Evolutionary conservation across 495 filamentous ascomycete genomes (phyloP), one percentile per base, ranked within the genome.

Genomic region (Aeminium ludgeri): DNA sequence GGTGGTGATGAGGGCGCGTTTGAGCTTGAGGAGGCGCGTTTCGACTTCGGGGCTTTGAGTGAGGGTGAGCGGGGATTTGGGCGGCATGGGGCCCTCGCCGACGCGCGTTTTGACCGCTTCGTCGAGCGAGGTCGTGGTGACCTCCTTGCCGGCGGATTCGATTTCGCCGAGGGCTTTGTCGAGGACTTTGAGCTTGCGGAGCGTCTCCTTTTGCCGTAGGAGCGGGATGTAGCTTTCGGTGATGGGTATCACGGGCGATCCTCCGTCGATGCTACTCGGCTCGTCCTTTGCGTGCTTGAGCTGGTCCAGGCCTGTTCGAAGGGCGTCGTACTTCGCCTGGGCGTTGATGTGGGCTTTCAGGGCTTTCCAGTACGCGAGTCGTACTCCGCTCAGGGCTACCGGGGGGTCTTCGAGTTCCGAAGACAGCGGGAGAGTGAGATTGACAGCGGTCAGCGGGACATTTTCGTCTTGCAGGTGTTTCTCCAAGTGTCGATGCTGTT

Each of bases 331-430:
- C 8, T 47, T 52, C 10, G 28, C 29, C 28, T 47, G 49, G 7
- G 53, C 55, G 10, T 30, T 32, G 6, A 34, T 10, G 28, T 50
- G 43, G 1, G 50, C 49, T 41, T 49, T 38, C 6, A 60, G 43
- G 10, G 55, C 57, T 23, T 48, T 34, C 13, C 52, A 28, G 44
- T 58, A 60, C 1, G 39, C 38, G 19, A 28, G 30, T 8, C 51
- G 49, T 12, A 43, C 34, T 8, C 44, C 42, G 11, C 33, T 49
- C 10, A 55, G 17, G n/a, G 15, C 29, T 43, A 36, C 33, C 33
- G 20, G 13, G 33, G 32, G 41, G 20, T 20, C 25, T 8, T 13
- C 8, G 16, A 3, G 38, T 30, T 25, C 30, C 40, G 19, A 38
- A 20, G 17, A 34, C 12, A 12, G 29, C 25, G 30, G 45, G 27